These are phyloP conservation scores for Chaetomium tenue DNA, from an alignment of 495 filamentous ascomycete species.

Conservation along the genomic window DNA sequence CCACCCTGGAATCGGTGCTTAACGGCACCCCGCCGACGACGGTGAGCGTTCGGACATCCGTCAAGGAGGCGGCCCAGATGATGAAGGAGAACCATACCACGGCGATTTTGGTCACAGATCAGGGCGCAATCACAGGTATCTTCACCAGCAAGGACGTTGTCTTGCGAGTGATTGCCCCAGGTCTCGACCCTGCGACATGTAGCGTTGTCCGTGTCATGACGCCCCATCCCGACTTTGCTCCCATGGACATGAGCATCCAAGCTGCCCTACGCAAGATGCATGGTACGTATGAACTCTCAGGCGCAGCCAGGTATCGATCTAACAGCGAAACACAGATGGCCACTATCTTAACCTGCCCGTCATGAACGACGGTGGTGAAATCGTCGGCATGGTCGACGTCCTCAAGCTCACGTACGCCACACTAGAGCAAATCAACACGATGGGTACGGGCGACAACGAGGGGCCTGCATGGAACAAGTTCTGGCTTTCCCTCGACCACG, in stretches of 20 bases:
- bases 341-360: conserved; percentile 97
- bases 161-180: conserved; percentile 94
- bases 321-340: conserved; percentile 61
- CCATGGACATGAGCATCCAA: conserved; percentile 98
- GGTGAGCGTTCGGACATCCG: conserved; percentile 90
- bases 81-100: conserved; percentile 99
- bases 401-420: conserved; percentile 97
- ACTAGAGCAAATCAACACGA: conserved; percentile 81
- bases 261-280: conserved; percentile 98
- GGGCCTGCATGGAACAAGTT: conserved; percentile 99
- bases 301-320: not conserved
- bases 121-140: conserved; percentile 95
- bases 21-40: conserved; percentile 89
- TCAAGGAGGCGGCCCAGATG: conserved; percentile 86
- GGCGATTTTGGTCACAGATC: conserved; percentile 92
- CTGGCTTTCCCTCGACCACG: conserved; percentile 94
- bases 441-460: conserved; percentile 76
- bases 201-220: conserved; percentile 99
- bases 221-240: conserved; percentile 96
- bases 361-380: conserved; percentile 96
- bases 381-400: conserved; percentile 99
- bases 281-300: conserved; percentile 54
- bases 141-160: conserved; percentile 99
- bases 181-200: conserved; percentile 89
- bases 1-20: conserved; percentile 90